Evolutionary conservation across 2,329 filamentous ascomycete species (phyloP), one percentile per base, ranked within the genome.

Genomic region (Colletotrichum eleusines): DNA sequence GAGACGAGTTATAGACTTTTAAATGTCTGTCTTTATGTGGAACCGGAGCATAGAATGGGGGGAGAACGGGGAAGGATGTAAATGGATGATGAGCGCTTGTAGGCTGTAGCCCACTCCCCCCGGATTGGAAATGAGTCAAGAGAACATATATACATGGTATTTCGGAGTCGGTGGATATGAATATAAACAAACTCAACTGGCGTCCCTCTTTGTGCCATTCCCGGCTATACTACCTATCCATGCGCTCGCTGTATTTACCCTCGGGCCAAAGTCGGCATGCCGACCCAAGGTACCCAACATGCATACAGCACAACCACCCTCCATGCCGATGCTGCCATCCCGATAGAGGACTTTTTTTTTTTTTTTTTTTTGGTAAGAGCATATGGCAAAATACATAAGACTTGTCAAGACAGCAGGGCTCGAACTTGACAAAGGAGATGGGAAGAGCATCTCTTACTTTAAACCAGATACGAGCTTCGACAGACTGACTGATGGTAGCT

Each of bases 321-420:
- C 44, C n/a, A n/a, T n/a, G n/a, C n/a, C n/a, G n/a, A 23, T 65
- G 28, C n/a, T 63, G 60, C 38, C 54, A 63, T 69, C 2, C 42
- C 18, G 20, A 46, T 23, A 1, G 20, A 35, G 35, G 9, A 11
- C 6, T 35, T 35, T 35, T 35, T 11, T 35, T 35, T 35, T 35
- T 40, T 7, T 33, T 33, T 7, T 33, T 7, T 7, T 33, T 33
- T n/a, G n/a, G n/a, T n/a, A n/a, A n/a, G n/a, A n/a, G n/a, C n/a
- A n/a, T n/a, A n/a, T n/a, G n/a, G n/a, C n/a, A n/a, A n/a, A n/a
- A n/a, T n/a, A n/a, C n/a, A 42, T 23, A 46, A 42, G n/a, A 38
- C 26, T 33, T 26, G 26, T 54, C 38, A 54, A 16, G 14, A 18
- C 48, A 40, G 55, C 33, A 62, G 44, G 42, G 28, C 46, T 63